These are phyloP conservation scores for Lactuca saligna DNA, from an alignment of 129 eudicot genomes.

Conservation along the genomic window DNA sequence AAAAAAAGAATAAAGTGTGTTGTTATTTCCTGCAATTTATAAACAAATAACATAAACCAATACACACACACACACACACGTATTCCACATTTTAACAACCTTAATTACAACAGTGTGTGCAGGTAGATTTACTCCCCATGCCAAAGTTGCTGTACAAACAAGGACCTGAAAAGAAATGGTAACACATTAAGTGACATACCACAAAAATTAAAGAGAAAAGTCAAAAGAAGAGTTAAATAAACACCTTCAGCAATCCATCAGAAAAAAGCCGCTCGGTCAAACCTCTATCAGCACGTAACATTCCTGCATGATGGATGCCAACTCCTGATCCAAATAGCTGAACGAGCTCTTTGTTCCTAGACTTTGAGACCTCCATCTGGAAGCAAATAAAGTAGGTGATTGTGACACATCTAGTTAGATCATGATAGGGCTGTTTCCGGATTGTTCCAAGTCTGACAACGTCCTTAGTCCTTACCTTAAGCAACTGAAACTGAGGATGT, in stretches of 20 bases:
- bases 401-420: conserved; percentile 14
- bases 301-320: conserved; percentile 99
- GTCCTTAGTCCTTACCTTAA: conserved; percentile 74
- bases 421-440: conserved; percentile 1
- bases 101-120: conserved; percentile 99
- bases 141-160: conserved; percentile 99
- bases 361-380: conserved; percentile 90
- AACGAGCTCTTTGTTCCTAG: conserved; percentile 85
- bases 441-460: conserved; percentile 17
- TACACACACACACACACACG: neutral
- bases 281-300: conserved; percentile 94
- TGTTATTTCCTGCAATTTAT: no score
- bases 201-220: conserved; percentile 22
- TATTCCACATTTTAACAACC: conserved; percentile 44
- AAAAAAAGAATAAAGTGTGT: no score
- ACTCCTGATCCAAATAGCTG: conserved; percentile 80
- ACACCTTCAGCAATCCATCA: conserved; percentile 77
- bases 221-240: conserved; percentile 19
- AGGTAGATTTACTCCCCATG: conserved; percentile 99
- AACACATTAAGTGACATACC: conserved; percentile 17
- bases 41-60: neutral
- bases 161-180: conserved; percentile 65
- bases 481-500: conserved; percentile 84
- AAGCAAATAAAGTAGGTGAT: conserved; percentile 28
- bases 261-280: conserved; percentile 91